phyloP scores from a whole-genome alignment of 352 stramenopile genomes.

The Globisporangium middletonii region DNA sequence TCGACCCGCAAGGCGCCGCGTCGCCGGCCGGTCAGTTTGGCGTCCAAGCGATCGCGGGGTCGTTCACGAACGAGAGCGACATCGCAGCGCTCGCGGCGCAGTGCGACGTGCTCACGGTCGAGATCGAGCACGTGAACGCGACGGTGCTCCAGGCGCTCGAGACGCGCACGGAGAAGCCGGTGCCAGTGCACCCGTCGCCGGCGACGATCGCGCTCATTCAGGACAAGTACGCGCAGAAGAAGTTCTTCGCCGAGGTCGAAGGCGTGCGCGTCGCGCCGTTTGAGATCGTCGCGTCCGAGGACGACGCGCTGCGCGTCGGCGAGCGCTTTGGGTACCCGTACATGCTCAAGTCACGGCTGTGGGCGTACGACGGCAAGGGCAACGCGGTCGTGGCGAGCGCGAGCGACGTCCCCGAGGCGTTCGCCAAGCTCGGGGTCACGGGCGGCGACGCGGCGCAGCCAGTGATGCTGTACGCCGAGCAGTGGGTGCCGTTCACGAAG shows the following conservation, averaged over 20 bases:
- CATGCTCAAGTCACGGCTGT: slow-evolving; percentile 96
- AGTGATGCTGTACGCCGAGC: slow-evolving; percentile 89
- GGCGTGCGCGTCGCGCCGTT: slow-evolving; percentile 54
- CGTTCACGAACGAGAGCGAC: slow-evolving; percentile 62
- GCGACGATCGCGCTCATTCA: slow-evolving; percentile 94
- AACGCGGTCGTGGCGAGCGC: slow-evolving; percentile 91
- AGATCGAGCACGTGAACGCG: slow-evolving; percentile 99
- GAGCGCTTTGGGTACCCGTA: slow-evolving; percentile 90
- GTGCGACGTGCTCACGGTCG: slow-evolving; percentile 94
- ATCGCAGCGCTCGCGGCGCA: slow-evolving; percentile 67
- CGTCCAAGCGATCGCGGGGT: slow-evolving; percentile 63
- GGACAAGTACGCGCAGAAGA: slow-evolving; percentile 97
- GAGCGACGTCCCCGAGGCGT: slow-evolving; percentile 77
- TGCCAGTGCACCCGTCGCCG: slow-evolving; percentile 79
- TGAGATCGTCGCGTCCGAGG: slow-evolving; percentile 33
- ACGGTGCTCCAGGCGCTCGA: slow-evolving; percentile 88
- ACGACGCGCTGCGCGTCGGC: slow-evolving; percentile 38
- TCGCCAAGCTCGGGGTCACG: slow-evolving; percentile 69
- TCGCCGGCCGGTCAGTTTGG: slow-evolving; percentile 74
- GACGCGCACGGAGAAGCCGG: slow-evolving; percentile 13
- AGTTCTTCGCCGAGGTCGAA: slow-evolving; percentile 55
- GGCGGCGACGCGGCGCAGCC: slow-evolving; percentile 9
- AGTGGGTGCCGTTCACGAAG: slow-evolving; percentile 96
- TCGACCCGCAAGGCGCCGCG: slow-evolving; percentile 86
- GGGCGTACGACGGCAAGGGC: slow-evolving; percentile 96